Conservation (phyloP, 2,329 filamentous ascomycete genomes). For the Cladosporium phlei region DNA sequence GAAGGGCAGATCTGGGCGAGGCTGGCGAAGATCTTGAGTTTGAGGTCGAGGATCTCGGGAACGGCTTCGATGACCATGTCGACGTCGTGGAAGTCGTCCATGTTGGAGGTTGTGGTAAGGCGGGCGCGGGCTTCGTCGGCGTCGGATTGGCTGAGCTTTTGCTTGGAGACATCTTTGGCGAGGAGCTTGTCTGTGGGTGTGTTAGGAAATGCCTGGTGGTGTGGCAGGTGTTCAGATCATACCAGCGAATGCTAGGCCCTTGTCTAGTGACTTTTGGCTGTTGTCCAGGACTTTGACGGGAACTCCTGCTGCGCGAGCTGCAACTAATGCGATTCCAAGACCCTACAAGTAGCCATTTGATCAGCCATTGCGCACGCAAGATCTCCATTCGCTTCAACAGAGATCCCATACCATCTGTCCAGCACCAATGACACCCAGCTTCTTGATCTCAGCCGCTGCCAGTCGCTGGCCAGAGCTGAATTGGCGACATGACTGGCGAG, state of each 20-base stretch:
- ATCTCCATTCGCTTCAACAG: neutral
- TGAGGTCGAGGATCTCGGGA: conserved; percentile 74
- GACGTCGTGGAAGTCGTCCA: conserved; percentile 73
- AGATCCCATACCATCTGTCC: conserved; percentile 70
- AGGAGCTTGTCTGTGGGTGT: conserved; percentile 71
- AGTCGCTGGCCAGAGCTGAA: conserved; percentile 58
- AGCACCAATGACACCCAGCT: conserved; percentile 84
- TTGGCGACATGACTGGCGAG: conserved; percentile 31
- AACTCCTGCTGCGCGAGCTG: conserved; percentile 75
- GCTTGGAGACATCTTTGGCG: conserved; percentile 85
- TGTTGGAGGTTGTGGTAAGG: conserved; percentile 64
- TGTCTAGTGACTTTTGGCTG: conserved; percentile 78
- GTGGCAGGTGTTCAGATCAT: conserved; percentile 21
- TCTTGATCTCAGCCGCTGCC: conserved; percentile 69
- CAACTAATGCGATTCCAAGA: conserved; percentile 90
- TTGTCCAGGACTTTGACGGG: conserved; percentile 82
- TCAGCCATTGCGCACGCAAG: neutral
- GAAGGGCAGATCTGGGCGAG: conserved; percentile 75
- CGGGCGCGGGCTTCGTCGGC: conserved; percentile 68
- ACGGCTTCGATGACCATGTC: conserved; percentile 99
- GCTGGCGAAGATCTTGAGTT: conserved; percentile 78
- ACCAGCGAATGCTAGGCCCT: conserved; percentile 86
- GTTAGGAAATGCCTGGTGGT: neutral
- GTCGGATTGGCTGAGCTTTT: conserved; percentile 75
- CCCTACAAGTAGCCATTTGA: conserved; percentile 54